A percentile compares a stretch with the other conserved stretches of the same genome.
phyloP scores from a whole-genome alignment of 2,329 filamentous ascomycete species.

The Botrytis cinerea region DNA sequence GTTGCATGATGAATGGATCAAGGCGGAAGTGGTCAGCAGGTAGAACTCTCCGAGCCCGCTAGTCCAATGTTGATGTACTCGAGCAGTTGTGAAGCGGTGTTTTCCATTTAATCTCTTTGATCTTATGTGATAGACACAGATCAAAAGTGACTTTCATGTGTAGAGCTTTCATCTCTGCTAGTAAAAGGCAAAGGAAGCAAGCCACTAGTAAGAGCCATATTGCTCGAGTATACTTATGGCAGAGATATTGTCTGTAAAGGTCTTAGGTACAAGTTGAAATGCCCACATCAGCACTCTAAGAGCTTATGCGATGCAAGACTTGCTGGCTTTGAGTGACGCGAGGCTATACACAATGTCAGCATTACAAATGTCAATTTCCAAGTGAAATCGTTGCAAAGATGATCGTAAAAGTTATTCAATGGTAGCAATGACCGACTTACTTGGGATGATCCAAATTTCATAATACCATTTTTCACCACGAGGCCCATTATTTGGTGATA shows the following conservation, averaged over 20 bases:
- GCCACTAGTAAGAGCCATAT: neutral
- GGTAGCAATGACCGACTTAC: constrained; percentile 13
- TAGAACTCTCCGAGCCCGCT: neutral
- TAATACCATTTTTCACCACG: constrained; percentile 23
- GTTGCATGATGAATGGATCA: neutral
- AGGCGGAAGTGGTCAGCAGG: neutral
- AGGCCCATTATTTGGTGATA: constrained; percentile 23
- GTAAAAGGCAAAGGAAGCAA: neutral
- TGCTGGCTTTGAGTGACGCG: neutral
- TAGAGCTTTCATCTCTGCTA: neutral
- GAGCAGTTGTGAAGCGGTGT: neutral
- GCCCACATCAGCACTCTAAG: neutral
- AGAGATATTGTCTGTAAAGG: neutral
- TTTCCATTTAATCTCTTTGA: neutral
- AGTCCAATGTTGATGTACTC: neutral
- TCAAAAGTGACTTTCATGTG: neutral
- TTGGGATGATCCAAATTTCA: constrained; percentile 23
- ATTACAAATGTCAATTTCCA: neutral
- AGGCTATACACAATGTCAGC: constrained; percentile 9
- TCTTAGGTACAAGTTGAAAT: neutral
- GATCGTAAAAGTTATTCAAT: neutral
- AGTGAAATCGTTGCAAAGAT: neutral
- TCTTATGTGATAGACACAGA: neutral
- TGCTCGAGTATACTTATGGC: neutral
- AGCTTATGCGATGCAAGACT: constrained; percentile 7